A percentile compares a stretch with the other conserved stretches of the same genome.
These are phyloP conservation scores for Xerocomus minutiporus DNA, from an alignment of 1,284 basidiomycete genomes.

Conservation along the genomic window DNA sequence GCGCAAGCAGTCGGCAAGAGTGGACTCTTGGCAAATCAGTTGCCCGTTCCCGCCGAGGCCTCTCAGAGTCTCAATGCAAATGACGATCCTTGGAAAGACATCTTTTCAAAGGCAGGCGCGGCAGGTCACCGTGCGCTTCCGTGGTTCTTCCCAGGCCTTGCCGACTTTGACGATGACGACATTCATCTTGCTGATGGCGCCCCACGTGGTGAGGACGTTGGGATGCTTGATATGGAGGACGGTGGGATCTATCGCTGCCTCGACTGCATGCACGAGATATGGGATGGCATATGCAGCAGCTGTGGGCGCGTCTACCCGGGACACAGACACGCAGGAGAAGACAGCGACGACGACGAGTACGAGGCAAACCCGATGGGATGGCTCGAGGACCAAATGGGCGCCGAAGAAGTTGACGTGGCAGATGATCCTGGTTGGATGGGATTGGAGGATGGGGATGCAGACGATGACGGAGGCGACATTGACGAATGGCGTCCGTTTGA, in stretches of 20 bases:
- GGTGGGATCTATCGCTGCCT: constrained; percentile 68
- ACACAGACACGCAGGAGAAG: constrained; percentile 37
- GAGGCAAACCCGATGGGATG: constrained; percentile 35
- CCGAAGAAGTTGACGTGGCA: constrained; percentile 27
- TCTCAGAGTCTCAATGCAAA: constrained; percentile 16
- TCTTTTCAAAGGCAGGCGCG: constrained; percentile 41
- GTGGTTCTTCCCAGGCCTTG: constrained; percentile 16
- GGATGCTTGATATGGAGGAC: constrained; percentile 66
- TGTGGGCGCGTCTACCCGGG: constrained; percentile 58
- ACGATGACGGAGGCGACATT: constrained; percentile 23
- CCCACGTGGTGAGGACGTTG: constrained; percentile 40
- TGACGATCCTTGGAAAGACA: constrained; percentile 57
- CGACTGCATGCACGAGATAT: constrained; percentile 72
- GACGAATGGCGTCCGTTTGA: constrained; percentile 20
- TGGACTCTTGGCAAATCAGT: constrained; percentile 40
- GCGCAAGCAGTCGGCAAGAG: constrained; percentile 50
- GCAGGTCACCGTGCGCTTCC: constrained; percentile 7
- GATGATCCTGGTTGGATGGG: constrained; percentile 37
- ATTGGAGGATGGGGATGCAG: constrained; percentile 35
- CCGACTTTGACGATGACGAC: constrained; percentile 16
- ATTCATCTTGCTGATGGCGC: constrained; percentile 13
- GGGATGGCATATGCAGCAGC: constrained; percentile 54
- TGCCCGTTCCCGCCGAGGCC: constrained; percentile 10
- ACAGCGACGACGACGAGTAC: constrained; percentile 37
- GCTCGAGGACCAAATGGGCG: constrained; percentile 36